Evolutionary conservation across 2,329 filamentous ascomycete genomes (phyloP).

Genomic region (Exophiala bonariae): DNA sequence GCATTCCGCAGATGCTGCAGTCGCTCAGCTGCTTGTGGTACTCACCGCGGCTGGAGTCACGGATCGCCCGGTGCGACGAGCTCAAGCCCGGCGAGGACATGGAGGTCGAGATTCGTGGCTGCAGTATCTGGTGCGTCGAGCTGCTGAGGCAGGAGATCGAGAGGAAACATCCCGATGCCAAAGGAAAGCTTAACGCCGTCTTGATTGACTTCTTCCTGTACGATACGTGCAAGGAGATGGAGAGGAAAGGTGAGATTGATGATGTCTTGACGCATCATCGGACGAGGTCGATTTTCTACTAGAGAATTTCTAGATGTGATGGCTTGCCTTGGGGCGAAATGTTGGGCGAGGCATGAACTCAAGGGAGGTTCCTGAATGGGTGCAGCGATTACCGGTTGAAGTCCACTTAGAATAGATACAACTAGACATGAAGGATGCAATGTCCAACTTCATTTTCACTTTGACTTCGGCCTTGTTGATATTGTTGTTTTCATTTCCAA

Average conservation of each 20-base stretch:
- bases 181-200: conserved; percentile 70
- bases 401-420: no score
- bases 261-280: conserved; percentile 43
- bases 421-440: no score
- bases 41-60: conserved; percentile 73
- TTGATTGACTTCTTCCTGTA: conserved; percentile 97
- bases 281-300: conserved; percentile 29
- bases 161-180: conserved; percentile 59
- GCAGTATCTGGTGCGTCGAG: conserved; percentile 96
- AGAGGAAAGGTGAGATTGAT: conserved; percentile 46
- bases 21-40: conserved; percentile 80
- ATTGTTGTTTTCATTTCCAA: no score
- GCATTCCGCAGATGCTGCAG: conserved; percentile 89
- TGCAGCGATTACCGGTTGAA: no score
- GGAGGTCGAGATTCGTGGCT: conserved; percentile 87
- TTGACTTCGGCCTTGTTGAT: no score
- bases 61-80: conserved; percentile 63
- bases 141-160: conserved; percentile 80
- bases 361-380: no score
- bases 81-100: conserved; percentile 72
- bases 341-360: no score
- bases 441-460: no score
- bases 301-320: not conserved
- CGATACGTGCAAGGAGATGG: conserved; percentile 85
- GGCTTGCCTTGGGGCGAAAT: no score